These are phyloP conservation scores for Pseudisothecium myosuroides DNA, from an alignment of 225 moss, liverwort and hornwort species.

Conservation along the genomic window DNA sequence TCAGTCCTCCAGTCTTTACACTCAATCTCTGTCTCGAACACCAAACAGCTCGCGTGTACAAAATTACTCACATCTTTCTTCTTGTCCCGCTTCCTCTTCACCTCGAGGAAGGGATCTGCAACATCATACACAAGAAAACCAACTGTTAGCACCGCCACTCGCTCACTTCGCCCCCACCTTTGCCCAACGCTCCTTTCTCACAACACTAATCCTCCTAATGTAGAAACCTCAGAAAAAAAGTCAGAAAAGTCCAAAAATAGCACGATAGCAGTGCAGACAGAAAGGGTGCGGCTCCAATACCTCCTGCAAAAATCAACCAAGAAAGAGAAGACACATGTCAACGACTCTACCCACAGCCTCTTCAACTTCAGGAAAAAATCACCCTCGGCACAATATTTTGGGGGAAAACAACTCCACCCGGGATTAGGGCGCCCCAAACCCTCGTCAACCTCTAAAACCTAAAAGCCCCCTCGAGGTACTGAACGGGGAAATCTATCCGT, in stretches of 20 bases:
- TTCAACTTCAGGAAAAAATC: background rate
- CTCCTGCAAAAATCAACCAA: constrained; percentile 43
- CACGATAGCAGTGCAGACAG: constrained; percentile 4
- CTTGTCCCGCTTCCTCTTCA: constrained; percentile 74
- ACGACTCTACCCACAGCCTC: background rate
- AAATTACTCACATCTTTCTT: constrained; percentile 57
- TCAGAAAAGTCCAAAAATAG: background rate
- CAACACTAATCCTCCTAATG: background rate
- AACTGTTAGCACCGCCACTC: background rate
- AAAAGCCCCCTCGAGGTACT: background rate
- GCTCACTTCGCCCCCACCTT: background rate
- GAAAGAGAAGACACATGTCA: constrained; percentile 4
- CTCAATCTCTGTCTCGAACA: background rate
- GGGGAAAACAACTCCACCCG: background rate
- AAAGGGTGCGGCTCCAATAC: constrained; percentile 25
- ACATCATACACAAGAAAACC: background rate
- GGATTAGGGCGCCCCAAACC: background rate
- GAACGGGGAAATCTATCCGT: background rate
- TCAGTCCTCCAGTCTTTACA: background rate
- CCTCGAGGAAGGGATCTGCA: constrained; percentile 74
- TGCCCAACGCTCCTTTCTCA: background rate
- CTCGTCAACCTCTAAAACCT: background rate
- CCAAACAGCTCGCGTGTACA: background rate
- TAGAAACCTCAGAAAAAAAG: background rate
- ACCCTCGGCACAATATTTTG: background rate